These are phyloP conservation scores for Rehmannia glutinosa DNA, from an alignment of 257 asterid species.

Conservation along the genomic window DNA sequence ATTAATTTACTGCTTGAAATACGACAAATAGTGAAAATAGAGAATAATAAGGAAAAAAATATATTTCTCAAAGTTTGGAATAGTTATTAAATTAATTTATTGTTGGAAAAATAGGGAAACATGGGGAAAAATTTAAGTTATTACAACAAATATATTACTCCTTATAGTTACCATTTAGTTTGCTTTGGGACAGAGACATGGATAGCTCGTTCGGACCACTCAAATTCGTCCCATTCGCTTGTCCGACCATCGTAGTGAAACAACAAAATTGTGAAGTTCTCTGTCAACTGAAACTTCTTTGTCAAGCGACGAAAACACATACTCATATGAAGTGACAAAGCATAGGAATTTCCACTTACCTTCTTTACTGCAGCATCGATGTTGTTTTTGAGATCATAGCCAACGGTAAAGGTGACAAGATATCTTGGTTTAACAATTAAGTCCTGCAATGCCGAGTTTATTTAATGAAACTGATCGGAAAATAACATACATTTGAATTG, in stretches of 20 bases:
- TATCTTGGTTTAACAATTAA: background rate
- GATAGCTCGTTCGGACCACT: background rate
- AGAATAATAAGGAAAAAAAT: too few species aligned
- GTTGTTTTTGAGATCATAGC: background rate
- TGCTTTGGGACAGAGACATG: background rate
- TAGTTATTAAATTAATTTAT: too few species aligned
- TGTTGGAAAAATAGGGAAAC: too few species aligned
- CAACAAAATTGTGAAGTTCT: background rate
- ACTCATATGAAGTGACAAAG: background rate
- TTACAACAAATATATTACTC: too few species aligned
- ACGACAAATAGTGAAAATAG: too few species aligned
- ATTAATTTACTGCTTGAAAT: too few species aligned
- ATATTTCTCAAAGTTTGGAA: too few species aligned
- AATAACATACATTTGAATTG: background rate
- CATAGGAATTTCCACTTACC: background rate
- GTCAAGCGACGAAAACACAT: background rate
- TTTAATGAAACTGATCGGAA: background rate
- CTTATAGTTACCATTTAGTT: background rate
- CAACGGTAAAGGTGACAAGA: constrained; percentile 1
- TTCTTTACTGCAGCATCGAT: background rate
- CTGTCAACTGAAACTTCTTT: background rate
- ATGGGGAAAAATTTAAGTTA: too few species aligned
- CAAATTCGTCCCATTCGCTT: background rate
- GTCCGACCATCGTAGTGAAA: constrained; percentile 7
- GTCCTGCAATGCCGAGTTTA: background rate